Base-by-base conservation (phyloP, 164 flowering plant genomes). In the Aristolochia californica region DNA sequence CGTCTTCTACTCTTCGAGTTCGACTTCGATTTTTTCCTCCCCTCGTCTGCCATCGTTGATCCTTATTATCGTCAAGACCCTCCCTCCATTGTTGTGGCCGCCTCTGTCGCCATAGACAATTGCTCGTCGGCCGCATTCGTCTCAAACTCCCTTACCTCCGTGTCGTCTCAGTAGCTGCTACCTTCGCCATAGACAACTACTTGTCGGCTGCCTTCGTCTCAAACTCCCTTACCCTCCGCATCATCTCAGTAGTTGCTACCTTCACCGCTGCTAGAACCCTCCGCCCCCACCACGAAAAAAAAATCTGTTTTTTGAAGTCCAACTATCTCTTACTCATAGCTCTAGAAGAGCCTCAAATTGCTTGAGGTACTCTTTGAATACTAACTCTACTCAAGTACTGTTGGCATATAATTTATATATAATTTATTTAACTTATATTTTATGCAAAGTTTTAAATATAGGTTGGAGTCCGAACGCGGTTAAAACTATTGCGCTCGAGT, bases 161-260 rank as follows among this genome's bases (percentile, higher is more conserved):
- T 28, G 45, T 73, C 53, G 10, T 45, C 13, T 10, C 44, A n/a
- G n/a, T 59, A 7, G 30, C 48, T 51, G 62, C 52, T 62, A 75
- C 61, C 52, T 47, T 16, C 17, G 68, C 48, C 58, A 43, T 12
- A 58, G 27, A 54, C 48, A 15, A 54, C 62, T 23, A 13, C 24
- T 78, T 95, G 24, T 53, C 55, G n/a, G 43, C 82, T 64, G 75
- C 72, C 28, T 68, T 62, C 77, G n/a, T 45, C 24, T 43, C 69
- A 54, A 14, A n/a, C n/a, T n/a, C 14, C 8, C 13, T 8, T 2
- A 66, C 83, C 44, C 86, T 70, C 72, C 83, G 80, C 77, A 91
- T 93, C 62, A 83, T 91, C 63, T 83, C 81, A 67, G 54, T 86
- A 60, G 68, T 83, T 73, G 59, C 89, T 66, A 15, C 75, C 63